A percentile compares a stretch with the other conserved stretches of the same genome.
Conservation (phyloP, 2,329 filamentous ascomycete species). For the Colletotrichum tanaceti region DNA sequence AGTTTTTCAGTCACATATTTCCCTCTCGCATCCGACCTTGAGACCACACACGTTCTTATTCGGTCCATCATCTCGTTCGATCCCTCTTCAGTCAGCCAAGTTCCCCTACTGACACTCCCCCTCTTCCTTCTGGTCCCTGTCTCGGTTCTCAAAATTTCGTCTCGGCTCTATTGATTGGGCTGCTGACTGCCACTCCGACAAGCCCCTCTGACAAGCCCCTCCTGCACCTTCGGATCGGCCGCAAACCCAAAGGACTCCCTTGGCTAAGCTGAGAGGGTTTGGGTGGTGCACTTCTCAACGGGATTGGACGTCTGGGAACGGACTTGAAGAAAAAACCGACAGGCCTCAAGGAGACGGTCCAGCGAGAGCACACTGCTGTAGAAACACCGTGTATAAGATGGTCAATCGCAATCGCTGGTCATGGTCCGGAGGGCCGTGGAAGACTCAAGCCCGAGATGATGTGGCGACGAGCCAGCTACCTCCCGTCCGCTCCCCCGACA, state of each 20-base stretch:
- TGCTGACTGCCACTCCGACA: slow-evolving; percentile 8
- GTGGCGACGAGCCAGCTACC: slow-evolving; percentile 16
- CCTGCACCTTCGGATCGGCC: slow-evolving; percentile 3
- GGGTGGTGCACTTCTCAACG: slow-evolving; percentile 10
- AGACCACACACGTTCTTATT: background rate
- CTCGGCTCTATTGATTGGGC: slow-evolving; percentile 2
- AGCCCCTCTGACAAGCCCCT: slow-evolving; percentile 4
- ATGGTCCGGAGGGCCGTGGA: slow-evolving; percentile 33
- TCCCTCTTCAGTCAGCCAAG: slow-evolving; percentile 1
- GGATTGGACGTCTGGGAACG: slow-evolving; percentile 21
- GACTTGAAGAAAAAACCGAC: background rate
- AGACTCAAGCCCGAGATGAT: slow-evolving; percentile 6
- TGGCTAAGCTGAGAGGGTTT: slow-evolving; percentile 20
- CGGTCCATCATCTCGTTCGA: slow-evolving; percentile 3
- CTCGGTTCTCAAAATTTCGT: slow-evolving; percentile 7
- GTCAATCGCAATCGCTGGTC: slow-evolving; percentile 35
- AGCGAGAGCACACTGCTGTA: background rate
- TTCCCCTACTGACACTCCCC: slow-evolving; percentile 12
- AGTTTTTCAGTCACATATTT: slow-evolving; percentile 11
- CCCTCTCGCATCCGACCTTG: slow-evolving; percentile 5
- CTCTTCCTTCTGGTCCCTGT: slow-evolving; percentile 22
- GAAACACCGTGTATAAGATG: slow-evolving; percentile 22
- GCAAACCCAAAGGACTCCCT: slow-evolving; percentile 6
- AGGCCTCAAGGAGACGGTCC: background rate
- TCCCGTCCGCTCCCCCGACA: slow-evolving; percentile 10